A percentile compares a stretch with the other conserved stretches of the same genome.
These are phyloP conservation scores for Omphalea diandra DNA, from an alignment of 441 rosid genomes.

Conservation along the genomic window DNA sequence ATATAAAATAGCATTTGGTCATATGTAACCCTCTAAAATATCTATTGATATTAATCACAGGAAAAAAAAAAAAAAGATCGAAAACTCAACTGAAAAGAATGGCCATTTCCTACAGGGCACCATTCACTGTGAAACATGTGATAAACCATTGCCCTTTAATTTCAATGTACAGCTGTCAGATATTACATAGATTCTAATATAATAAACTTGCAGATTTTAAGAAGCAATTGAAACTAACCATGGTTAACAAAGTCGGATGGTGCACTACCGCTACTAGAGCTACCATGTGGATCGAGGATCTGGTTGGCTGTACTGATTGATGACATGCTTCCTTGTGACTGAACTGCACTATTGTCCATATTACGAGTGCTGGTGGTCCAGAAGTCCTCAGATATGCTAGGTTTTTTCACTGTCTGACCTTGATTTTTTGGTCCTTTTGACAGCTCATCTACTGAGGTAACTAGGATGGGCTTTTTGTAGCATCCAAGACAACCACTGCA, in stretches of 20 bases:
- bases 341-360: slow-evolving; percentile 54
- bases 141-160: background rate
- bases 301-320: slow-evolving; percentile 45
- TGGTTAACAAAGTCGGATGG: slow-evolving; percentile 78
- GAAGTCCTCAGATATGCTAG: slow-evolving; percentile 49
- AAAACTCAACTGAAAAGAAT: background rate
- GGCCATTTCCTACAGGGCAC: background rate
- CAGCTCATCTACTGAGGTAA: slow-evolving; percentile 48
- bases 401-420: slow-evolving; percentile 42
- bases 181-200: background rate
- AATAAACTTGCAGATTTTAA: slow-evolving; percentile 14
- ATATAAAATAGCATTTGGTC: background rate
- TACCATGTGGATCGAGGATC: slow-evolving; percentile 45
- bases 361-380: slow-evolving; percentile 57
- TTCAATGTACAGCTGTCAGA: slow-evolving; percentile 6
- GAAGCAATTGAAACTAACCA: slow-evolving; percentile 46
- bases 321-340: slow-evolving; percentile 59
- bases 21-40: background rate
- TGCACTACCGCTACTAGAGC: slow-evolving; percentile 39
- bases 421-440: slow-evolving; percentile 47
- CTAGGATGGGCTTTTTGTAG: slow-evolving; percentile 44
- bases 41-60: background rate
- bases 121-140: background rate
- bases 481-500: slow-evolving; percentile 87
- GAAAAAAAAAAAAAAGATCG: background rate